Evolutionary conservation across 2,329 filamentous ascomycete genomes (phyloP).

Genomic region (Trichoderma endophyticum): DNA sequence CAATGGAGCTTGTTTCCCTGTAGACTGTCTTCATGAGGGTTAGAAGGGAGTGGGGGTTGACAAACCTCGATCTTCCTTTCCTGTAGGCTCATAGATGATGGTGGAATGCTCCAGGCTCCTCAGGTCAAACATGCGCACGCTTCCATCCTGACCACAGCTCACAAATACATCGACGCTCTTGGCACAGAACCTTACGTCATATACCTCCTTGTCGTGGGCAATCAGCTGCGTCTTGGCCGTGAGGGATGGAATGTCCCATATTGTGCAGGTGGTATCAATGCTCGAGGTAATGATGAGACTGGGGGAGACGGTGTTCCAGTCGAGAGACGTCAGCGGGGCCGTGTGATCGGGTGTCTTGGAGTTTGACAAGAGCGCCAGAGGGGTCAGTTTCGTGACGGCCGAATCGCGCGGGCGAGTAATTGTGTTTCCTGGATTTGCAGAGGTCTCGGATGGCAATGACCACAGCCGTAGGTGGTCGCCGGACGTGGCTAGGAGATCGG

Average conservation of each 20-base stretch:
- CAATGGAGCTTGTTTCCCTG: not conserved
- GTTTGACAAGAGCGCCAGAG: conserved; percentile 88
- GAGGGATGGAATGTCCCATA: conserved; percentile 97
- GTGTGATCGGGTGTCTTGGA: conserved; percentile 98
- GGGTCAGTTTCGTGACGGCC: conserved; percentile 76
- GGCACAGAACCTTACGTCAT: conserved; percentile 96
- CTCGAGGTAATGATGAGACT: conserved; percentile 98
- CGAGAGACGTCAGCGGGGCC: conserved; percentile 89
- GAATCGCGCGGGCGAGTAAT: conserved; percentile 60
- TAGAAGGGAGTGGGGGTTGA: conserved; percentile 4
- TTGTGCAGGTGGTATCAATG: conserved; percentile 98
- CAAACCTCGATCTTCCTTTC: conserved; percentile 73
- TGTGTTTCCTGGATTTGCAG: conserved; percentile 59
- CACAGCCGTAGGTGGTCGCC: conserved; percentile 91
- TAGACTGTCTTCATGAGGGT: not conserved
- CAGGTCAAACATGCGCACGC: conserved; percentile 97
- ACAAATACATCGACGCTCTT: conserved; percentile 99
- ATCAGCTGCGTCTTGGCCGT: conserved; percentile 98
- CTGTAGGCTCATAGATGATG: conserved; percentile 96
- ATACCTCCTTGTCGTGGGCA: conserved; percentile 98
- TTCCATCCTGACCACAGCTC: conserved; percentile 94
- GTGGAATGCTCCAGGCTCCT: conserved; percentile 96
- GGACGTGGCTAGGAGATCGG: conserved; percentile 89
- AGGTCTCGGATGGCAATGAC: conserved; percentile 76
- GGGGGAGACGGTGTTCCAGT: conserved; percentile 97